These are phyloP conservation scores for Rhizopogon vulgaris DNA, from an alignment of 768 basidiomycete genomes.

Conservation along the genomic window DNA sequence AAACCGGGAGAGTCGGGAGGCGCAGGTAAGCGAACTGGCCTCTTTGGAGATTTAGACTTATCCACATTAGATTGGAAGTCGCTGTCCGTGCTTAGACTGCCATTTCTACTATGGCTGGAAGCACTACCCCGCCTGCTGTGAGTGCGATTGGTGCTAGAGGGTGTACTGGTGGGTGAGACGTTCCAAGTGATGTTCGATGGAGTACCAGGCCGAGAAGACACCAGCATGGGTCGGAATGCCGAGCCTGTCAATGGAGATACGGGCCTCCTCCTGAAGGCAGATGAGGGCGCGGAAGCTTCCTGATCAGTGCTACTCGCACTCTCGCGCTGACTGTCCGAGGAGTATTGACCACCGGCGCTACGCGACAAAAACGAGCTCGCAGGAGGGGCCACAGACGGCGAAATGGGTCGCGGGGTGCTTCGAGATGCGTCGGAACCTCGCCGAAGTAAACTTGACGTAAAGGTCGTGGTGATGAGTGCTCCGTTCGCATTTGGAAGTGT, in stretches of 20 bases:
- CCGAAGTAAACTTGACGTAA: slow-evolving; percentile 34
- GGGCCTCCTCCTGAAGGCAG: slow-evolving; percentile 56
- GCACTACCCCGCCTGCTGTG: slow-evolving; percentile 25
- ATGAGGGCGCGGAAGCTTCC: slow-evolving; percentile 44
- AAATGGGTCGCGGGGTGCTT: slow-evolving; percentile 41
- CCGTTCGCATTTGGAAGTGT: slow-evolving; percentile 32
- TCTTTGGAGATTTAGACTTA: slow-evolving; percentile 37
- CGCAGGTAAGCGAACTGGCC: slow-evolving; percentile 49
- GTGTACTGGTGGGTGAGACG: slow-evolving; percentile 25
- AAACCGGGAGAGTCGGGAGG: slow-evolving; percentile 55
- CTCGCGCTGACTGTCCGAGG: slow-evolving; percentile 46
- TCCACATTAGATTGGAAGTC: slow-evolving; percentile 21
- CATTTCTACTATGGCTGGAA: slow-evolving; percentile 45
- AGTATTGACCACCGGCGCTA: slow-evolving; percentile 57
- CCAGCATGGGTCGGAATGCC: slow-evolving; percentile 54
- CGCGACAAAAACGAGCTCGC: slow-evolving; percentile 46
- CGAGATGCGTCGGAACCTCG: slow-evolving; percentile 54
- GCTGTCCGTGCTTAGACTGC: slow-evolving; percentile 45
- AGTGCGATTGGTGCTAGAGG: slow-evolving; percentile 18
- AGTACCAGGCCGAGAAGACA: slow-evolving; percentile 47
- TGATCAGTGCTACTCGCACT: slow-evolving; percentile 28
- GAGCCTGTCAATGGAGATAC: slow-evolving; percentile 64
- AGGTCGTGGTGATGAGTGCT: slow-evolving; percentile 29
- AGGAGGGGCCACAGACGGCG: slow-evolving; percentile 36
- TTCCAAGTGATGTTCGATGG: slow-evolving; percentile 80